These are phyloP conservation scores for Camelina laxa DNA, from an alignment of 345 rosid species.

Conservation along the genomic window DNA sequence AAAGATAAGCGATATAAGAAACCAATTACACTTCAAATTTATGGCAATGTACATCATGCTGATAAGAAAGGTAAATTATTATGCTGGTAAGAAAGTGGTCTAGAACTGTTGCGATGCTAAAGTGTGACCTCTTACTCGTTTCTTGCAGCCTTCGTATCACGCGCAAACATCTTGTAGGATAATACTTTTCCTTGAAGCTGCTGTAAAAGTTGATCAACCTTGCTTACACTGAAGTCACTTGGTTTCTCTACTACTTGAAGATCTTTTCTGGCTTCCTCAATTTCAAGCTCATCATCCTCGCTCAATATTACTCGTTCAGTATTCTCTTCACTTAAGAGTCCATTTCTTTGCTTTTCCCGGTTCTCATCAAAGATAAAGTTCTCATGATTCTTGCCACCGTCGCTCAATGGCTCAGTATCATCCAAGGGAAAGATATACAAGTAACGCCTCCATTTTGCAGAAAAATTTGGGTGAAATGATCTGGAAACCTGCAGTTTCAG, in stretches of 20 bases:
- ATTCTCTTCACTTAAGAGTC: slow-evolving; percentile 40
- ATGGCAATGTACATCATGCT: slow-evolving; percentile 8
- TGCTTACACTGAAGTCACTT: slow-evolving; percentile 58
- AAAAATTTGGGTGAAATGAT: slow-evolving; percentile 88
- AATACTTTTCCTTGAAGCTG: slow-evolving; percentile 81
- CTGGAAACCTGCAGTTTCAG: slow-evolving; percentile 69
- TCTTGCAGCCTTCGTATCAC: slow-evolving; percentile 94
- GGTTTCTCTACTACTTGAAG: slow-evolving; percentile 58
- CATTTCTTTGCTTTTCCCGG: slow-evolving; percentile 41
- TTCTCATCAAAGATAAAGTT: slow-evolving; percentile 37
- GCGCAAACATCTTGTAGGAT: slow-evolving; percentile 90
- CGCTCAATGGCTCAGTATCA: slow-evolving; percentile 46
- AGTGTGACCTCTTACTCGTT: slow-evolving; percentile 63
- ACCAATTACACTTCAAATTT: slow-evolving; percentile 9
- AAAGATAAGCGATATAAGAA: slow-evolving; percentile 31
- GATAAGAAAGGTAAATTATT: background rate
- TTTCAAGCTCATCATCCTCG: slow-evolving; percentile 43
- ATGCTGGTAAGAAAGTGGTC: background rate
- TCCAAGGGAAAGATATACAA: slow-evolving; percentile 82
- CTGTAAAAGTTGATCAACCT: slow-evolving; percentile 74
- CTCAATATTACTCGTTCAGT: slow-evolving; percentile 12
- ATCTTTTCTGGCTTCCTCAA: slow-evolving; percentile 36
- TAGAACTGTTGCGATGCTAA: slow-evolving; percentile 6
- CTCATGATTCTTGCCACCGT: slow-evolving; percentile 41
- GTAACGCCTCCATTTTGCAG: slow-evolving; percentile 97